phyloP scores from a whole-genome alignment of 2,329 filamentous ascomycete genomes.

The Pseudopithomyces chartarum region DNA sequence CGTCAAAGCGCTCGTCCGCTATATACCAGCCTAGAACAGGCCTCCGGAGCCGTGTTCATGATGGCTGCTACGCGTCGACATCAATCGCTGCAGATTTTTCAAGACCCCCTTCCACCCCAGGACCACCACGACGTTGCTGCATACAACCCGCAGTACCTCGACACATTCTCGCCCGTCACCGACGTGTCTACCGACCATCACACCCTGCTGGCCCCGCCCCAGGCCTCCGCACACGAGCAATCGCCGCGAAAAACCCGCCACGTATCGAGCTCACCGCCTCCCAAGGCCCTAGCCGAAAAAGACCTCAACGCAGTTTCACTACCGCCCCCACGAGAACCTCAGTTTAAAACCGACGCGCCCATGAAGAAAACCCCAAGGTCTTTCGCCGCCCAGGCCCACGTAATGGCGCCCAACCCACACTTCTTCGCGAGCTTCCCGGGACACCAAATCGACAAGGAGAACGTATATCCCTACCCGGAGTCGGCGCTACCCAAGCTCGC shows the following conservation, averaged over 20 bases:
- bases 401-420: constrained; percentile 57
- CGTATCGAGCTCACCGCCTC: constrained; percentile 63
- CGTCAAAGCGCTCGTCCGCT: constrained; percentile 41
- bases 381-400: constrained; percentile 47
- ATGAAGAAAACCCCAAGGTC: constrained; percentile 64
- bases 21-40: constrained; percentile 35
- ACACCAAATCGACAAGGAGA: constrained; percentile 56
- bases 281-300: constrained; percentile 62
- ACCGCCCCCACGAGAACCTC: constrained; percentile 64
- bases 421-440: constrained; percentile 58
- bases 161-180: constrained; percentile 48
- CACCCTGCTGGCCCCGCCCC: constrained; percentile 68
- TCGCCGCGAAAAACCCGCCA: constrained; percentile 72
- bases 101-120: constrained; percentile 55
- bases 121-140: constrained; percentile 51
- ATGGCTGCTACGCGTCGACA: constrained; percentile 64
- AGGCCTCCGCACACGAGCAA: constrained; percentile 56
- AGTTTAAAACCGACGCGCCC: constrained; percentile 68
- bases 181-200: constrained; percentile 62
- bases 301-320: constrained; percentile 71
- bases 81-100: constrained; percentile 61
- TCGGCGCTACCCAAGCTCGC: constrained; percentile 37
- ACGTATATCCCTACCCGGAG: constrained; percentile 49
- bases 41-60: constrained; percentile 33
- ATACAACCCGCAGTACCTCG: constrained; percentile 59